phyloP scores from a whole-genome alignment of 345 rosid species.

The Rhodamnia argentea region DNA sequence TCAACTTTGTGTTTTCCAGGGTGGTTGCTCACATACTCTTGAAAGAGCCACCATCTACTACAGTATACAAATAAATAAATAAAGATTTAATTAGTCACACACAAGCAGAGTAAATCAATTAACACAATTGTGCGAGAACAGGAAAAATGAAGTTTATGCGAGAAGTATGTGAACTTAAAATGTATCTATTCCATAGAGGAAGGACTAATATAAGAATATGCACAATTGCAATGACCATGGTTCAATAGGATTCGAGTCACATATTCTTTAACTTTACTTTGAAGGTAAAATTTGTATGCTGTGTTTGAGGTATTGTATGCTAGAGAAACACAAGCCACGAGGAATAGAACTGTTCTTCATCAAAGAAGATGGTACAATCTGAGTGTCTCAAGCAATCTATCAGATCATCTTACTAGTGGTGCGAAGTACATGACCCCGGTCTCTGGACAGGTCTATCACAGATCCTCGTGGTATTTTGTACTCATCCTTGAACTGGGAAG shows the following conservation, averaged over 20 bases:
- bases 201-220: neutral
- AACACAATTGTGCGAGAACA: neutral
- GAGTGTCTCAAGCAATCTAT: neutral
- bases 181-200: neutral
- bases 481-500: slow-evolving; percentile 86
- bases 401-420: slow-evolving; percentile 45
- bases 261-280: neutral
- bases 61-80: neutral
- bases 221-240: neutral
- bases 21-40: neutral
- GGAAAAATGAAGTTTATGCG: neutral
- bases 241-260: neutral
- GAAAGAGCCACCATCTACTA: neutral
- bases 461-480: slow-evolving; percentile 74
- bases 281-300: neutral
- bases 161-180: neutral
- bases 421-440: slow-evolving; percentile 47
- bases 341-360: neutral
- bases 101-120: neutral
- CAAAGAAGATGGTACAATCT: neutral
- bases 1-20: neutral
- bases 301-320: neutral
- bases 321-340: neutral
- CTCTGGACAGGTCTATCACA: slow-evolving; percentile 59
- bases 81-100: neutral